A percentile compares a stretch with the other conserved stretches of the same genome.
These are phyloP conservation scores for Eucalyptus lansdowneana DNA, from an alignment of 345 rosid species.

Conservation along the genomic window DNA sequence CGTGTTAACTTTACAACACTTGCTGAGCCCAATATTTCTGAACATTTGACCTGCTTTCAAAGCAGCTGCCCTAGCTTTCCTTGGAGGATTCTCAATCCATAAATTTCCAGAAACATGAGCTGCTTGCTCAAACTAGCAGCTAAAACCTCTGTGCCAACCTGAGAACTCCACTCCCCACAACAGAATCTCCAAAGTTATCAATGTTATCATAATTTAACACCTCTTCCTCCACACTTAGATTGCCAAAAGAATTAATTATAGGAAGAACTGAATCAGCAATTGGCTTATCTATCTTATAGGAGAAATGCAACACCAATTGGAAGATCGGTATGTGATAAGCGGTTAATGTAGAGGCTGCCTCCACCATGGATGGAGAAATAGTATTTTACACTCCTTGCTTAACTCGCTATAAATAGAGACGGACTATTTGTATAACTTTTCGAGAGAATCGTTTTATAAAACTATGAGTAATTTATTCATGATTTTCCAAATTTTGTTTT, in stretches of 20 bases:
- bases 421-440: background rate
- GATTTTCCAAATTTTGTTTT: background rate
- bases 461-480: too few relatives aligned
- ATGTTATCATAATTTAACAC: background rate
- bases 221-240: background rate
- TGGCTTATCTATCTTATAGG: background rate
- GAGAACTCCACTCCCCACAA: background rate
- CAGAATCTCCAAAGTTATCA: background rate
- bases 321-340: background rate
- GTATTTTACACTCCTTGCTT: background rate
- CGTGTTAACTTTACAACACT: too few relatives aligned
- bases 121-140: background rate
- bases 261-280: background rate
- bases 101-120: background rate
- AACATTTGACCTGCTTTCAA: too few relatives aligned
- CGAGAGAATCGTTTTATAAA: too few relatives aligned
- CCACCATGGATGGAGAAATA: background rate
- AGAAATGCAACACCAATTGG: background rate
- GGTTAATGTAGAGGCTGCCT: background rate
- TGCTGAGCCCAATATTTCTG: accelerated
- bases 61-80: too few relatives aligned
- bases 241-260: background rate
- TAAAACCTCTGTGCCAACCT: background rate
- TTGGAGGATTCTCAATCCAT: too few relatives aligned
- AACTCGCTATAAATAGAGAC: background rate